Conservation (phyloP, 139 green algal species). For the Chlamydomonas urium region DNA sequence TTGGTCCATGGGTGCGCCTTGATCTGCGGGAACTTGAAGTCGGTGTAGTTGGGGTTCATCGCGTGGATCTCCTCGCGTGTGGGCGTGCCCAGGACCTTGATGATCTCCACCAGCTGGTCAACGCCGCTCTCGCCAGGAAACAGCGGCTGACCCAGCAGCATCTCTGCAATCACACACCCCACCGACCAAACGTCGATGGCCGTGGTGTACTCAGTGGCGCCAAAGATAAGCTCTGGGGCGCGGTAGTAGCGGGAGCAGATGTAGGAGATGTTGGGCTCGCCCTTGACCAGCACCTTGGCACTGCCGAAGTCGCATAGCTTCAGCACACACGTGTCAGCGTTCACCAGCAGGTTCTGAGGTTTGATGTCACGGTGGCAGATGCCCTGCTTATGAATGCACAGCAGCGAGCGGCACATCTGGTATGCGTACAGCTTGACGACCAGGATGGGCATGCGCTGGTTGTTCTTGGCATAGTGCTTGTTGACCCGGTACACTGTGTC, state of each 20-base stretch:
- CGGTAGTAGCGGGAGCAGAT: conserved; percentile 96
- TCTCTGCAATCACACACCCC: conserved; percentile 96
- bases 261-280: conserved; percentile 95
- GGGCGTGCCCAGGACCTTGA: conserved; percentile 97
- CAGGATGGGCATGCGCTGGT: conserved; percentile 32
- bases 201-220: conserved; percentile 95
- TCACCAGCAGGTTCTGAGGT: conserved; percentile 77
- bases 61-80: conserved; percentile 91
- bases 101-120: conserved; percentile 99
- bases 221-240: conserved; percentile 98
- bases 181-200: conserved; percentile 98
- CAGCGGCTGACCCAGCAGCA: conserved; percentile 89
- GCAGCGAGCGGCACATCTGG: conserved; percentile 85
- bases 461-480: conserved; percentile 92
- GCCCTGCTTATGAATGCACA: conserved; percentile 75
- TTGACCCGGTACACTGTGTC: conserved; percentile 96
- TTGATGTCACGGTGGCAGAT: conserved; percentile 97
- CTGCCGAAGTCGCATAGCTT: conserved; percentile 99
- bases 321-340: conserved; percentile 84
- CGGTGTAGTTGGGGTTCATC: conserved; percentile 99
- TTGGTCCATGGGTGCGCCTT: conserved; percentile 95
- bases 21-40: conserved; percentile 99
- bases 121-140: conserved; percentile 94
- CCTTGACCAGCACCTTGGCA: conserved; percentile 68
- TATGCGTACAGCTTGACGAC: conserved; percentile 96